phyloP scores from a whole-genome alignment of 192 early-diverging fungal species.

The Coemansia erecta region DNA sequence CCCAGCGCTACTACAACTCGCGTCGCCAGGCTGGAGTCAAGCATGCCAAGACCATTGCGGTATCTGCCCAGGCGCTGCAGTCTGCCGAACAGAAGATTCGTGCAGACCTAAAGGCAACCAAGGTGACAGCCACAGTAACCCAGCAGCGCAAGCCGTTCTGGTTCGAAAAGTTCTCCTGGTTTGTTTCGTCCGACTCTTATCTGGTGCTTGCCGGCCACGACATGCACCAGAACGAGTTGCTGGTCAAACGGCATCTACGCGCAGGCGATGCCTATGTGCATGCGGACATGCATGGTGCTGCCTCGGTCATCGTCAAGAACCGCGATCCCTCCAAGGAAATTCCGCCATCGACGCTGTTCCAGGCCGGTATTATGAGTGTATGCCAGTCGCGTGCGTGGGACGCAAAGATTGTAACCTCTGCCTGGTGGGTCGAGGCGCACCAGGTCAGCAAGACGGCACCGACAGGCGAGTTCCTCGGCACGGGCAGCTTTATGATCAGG shows the following conservation, averaged over 20 bases:
- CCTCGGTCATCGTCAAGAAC: conserved; percentile 89
- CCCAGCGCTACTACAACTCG: conserved; percentile 81
- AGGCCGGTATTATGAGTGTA: conserved; percentile 95
- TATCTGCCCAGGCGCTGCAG: conserved; percentile 82
- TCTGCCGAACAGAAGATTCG: conserved; percentile 88
- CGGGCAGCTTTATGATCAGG: conserved; percentile 90
- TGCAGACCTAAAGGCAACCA: conserved; percentile 72
- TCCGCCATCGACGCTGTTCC: conserved; percentile 87
- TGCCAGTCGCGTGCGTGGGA: conserved; percentile 97
- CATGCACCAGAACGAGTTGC: conserved; percentile 88
- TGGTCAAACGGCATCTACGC: conserved; percentile 71
- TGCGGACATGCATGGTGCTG: conserved; percentile 90
- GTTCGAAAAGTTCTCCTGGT: conserved; percentile 99
- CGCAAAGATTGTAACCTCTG: conserved; percentile 88
- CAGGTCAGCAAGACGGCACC: conserved; percentile 90
- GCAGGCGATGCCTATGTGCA: conserved; percentile 86
- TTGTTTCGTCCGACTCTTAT: conserved; percentile 88
- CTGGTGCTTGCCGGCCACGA: conserved; percentile 91
- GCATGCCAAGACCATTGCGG: conserved; percentile 85
- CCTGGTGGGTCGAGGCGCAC: conserved; percentile 89
- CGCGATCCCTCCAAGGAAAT: conserved; percentile 50
- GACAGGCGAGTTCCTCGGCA: conserved; percentile 86
- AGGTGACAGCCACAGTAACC: conserved; percentile 72
- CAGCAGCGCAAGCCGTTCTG: conserved; percentile 90
- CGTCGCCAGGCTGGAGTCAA: conserved; percentile 83